Conservation (phyloP, 2,329 filamentous ascomycete species). For the Neopestalotiopsis sp. region DNA sequence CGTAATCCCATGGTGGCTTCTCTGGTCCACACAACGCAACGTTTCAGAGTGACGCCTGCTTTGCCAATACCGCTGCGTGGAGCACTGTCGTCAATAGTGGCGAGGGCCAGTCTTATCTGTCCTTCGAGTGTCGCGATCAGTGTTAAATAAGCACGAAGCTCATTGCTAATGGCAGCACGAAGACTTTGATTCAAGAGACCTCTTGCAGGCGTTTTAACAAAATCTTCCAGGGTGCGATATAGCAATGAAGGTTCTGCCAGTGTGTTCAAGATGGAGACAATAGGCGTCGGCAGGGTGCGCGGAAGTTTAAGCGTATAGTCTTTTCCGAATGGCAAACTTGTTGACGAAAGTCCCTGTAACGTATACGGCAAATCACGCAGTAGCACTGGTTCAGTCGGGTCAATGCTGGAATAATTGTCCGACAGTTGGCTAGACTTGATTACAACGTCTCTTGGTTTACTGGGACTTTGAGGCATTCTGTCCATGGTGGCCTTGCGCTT, state of each 20-base stretch:
- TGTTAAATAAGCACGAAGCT: constrained; percentile 87
- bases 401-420: constrained; percentile 59
- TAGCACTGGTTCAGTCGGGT: constrained; percentile 69
- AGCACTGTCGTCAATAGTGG: constrained; percentile 71
- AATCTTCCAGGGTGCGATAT: constrained; percentile 79
- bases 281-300: constrained; percentile 76
- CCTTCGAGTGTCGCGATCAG: constrained; percentile 91
- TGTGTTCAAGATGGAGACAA: constrained; percentile 86
- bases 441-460: constrained; percentile 52
- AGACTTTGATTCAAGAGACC: constrained; percentile 93
- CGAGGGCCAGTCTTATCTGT: constrained; percentile 84
- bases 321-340: constrained; percentile 77
- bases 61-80: constrained; percentile 77
- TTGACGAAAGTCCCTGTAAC: constrained; percentile 88
- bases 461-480: constrained; percentile 23
- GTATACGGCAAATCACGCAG: constrained; percentile 89
- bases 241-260: constrained; percentile 93
- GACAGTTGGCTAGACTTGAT: constrained; percentile 63
- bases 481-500: constrained; percentile 31
- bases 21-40: constrained; percentile 95
- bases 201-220: constrained; percentile 80
- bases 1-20: constrained; percentile 96
- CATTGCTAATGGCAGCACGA: constrained; percentile 81
- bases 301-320: constrained; percentile 77
- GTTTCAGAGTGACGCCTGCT: constrained; percentile 89